Evolutionary conservation across 2,329 filamentous ascomycete genomes (phyloP).

Genomic region (Penicillium sclerotigenum): DNA sequence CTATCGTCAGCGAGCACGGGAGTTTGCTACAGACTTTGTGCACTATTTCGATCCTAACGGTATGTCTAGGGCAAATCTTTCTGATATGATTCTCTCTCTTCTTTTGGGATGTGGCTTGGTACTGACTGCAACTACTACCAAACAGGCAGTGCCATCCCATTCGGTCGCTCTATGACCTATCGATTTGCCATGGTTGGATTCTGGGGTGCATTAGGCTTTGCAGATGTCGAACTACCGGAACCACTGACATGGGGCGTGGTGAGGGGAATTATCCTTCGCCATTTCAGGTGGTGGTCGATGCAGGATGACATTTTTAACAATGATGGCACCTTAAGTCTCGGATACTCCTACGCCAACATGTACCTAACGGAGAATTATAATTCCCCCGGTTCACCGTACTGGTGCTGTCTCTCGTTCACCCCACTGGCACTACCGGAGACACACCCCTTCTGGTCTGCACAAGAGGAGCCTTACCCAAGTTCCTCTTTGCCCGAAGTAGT

Average conservation of each 20-base stretch:
- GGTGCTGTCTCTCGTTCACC: slow-evolving; percentile 76
- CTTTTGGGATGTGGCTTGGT: neutral
- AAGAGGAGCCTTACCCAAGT: slow-evolving; percentile 61
- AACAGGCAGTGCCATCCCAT: slow-evolving; percentile 64
- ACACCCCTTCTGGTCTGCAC: slow-evolving; percentile 72
- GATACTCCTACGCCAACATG: slow-evolving; percentile 76
- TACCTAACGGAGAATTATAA: slow-evolving; percentile 84
- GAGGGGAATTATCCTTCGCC: slow-evolving; percentile 70
- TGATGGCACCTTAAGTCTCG: slow-evolving; percentile 70
- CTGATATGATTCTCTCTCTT: neutral
- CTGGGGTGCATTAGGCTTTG: slow-evolving; percentile 74
- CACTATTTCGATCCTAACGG: slow-evolving; percentile 73
- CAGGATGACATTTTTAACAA: slow-evolving; percentile 71
- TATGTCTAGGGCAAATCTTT: slow-evolving; percentile 1
- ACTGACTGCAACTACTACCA: neutral
- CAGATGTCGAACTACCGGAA: slow-evolving; percentile 67
- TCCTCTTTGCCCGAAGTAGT: slow-evolving; percentile 58
- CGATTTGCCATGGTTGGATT: slow-evolving; percentile 84
- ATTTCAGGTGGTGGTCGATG: slow-evolving; percentile 76
- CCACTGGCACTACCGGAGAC: slow-evolving; percentile 65
- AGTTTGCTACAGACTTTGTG: slow-evolving; percentile 66
- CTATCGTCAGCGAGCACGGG: slow-evolving; percentile 65
- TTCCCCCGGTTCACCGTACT: slow-evolving; percentile 69
- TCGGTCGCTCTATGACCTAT: slow-evolving; percentile 74
- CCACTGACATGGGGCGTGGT: slow-evolving; percentile 76